A percentile compares a stretch with the other conserved stretches of the same genome.
These are phyloP conservation scores for Tricholoma matsutake DNA, from an alignment of 768 basidiomycete species.

Conservation along the genomic window DNA sequence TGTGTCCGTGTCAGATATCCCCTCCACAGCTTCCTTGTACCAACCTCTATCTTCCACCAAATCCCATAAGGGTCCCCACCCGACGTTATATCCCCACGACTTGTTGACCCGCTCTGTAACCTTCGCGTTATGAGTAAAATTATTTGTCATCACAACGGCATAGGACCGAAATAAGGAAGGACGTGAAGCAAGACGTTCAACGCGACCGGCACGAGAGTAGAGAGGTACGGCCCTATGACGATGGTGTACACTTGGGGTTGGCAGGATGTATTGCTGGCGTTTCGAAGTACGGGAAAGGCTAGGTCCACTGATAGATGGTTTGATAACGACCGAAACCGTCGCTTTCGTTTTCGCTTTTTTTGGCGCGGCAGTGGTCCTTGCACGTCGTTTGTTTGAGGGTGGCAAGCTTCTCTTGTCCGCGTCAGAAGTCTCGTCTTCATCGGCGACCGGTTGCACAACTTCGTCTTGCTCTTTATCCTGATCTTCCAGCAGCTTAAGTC, in stretches of 20 bases:
- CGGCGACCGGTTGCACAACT: constrained; percentile 25
- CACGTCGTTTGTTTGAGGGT: constrained; percentile 14
- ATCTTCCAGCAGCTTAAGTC: constrained; percentile 20
- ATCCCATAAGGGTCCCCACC: constrained; percentile 77
- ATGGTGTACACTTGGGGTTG: constrained; percentile 67
- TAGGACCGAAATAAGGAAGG: constrained; percentile 51
- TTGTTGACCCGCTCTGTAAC: constrained; percentile 60
- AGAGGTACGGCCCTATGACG: constrained; percentile 69
- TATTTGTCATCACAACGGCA: constrained; percentile 46
- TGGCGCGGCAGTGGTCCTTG: constrained; percentile 12
- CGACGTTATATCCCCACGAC: constrained; percentile 72
- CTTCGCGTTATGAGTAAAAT: constrained; percentile 45
- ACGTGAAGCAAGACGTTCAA: constrained; percentile 54
- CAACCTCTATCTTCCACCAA: constrained; percentile 74
- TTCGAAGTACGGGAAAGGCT: constrained; percentile 35
- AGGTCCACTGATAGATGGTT: constrained; percentile 11
- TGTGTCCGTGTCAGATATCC: constrained; percentile 30
- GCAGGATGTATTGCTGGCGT: constrained; percentile 56
- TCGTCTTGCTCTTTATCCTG: constrained; percentile 29
- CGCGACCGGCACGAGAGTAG: constrained; percentile 44
- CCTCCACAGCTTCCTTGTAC: constrained; percentile 59
- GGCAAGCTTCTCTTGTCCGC: constrained; percentile 10
- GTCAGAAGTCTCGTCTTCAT: constrained; percentile 15
- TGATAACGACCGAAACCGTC: not conserved
- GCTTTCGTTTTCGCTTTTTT: constrained; percentile 11